Base-by-base conservation (phyloP, 345 rosid genomes). In the Anacardium occidentale region DNA sequence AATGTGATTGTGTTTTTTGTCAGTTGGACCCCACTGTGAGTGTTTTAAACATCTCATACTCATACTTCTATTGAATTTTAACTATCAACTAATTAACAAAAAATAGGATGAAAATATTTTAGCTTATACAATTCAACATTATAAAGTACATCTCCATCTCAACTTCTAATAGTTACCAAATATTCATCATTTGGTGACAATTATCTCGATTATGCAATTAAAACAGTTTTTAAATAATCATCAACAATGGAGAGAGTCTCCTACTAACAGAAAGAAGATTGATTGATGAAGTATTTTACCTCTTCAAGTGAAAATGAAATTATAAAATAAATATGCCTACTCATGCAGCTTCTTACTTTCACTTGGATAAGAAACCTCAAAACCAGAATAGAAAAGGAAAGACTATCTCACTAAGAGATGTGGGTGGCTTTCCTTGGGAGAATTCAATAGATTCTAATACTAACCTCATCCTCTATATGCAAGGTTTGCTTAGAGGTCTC, bases 221-320 rank as follows among this genome's bases (percentile, higher is more conserved):
- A 97, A 66, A 90, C 93, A 75, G 98, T 97, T 83, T 94, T 94
- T 83, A 94, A 81, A 86, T 94, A 94, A 79, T 89, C 97, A 75
- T 94, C 97, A 61, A 97, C 98, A 12, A 94, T 90, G 34, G 97
- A 94, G 52, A 96, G 93, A 63, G 98, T 91, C 64, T 91, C 98
- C 98, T 93, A 79, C 62, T 42, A 74, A 76, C 73, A 69, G 40
- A 48, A 55, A 71, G n/a, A 25, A 2, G 37, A 77, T 68, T 62
- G 40, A 66, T 68, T 44, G 10, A 57, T 54, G 29, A 40, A 70
- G 63, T 34, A 55, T 37, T 55, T 40, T 22, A 40, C 10, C 52
- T 20, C 34, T 22, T 21, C 15, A 68, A 42, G 34, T 24, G 20
- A 17, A 37, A 57, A 69, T 14, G 21, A 29, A 3, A 60, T 29